A percentile compares a stretch with the other conserved stretches of the same genome.
Conservation (phyloP, 169 alveolate genomes). For the Cryptosporidium bovis region DNA sequence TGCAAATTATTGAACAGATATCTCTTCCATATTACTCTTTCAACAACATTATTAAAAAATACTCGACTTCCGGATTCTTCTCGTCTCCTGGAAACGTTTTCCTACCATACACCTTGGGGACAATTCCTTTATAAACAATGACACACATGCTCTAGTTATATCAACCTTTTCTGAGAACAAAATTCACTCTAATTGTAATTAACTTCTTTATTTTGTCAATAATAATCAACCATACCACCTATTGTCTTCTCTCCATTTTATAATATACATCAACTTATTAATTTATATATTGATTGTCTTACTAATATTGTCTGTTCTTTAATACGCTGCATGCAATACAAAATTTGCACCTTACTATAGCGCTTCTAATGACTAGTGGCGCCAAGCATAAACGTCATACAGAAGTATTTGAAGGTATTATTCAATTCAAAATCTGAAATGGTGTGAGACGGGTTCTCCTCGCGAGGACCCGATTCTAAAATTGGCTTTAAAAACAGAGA, state of each 20-base stretch:
- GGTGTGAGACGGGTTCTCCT: conserved; percentile 8
- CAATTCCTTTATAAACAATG: conserved; percentile 12
- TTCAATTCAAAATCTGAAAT: conserved; percentile 13
- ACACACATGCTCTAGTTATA: no score
- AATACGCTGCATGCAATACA: not conserved
- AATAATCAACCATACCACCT: no score
- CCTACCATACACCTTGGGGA: conserved; percentile 49
- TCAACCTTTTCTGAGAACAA: no score
- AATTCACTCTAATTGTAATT: no score
- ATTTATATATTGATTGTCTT: not conserved
- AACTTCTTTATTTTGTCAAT: no score
- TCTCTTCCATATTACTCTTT: conserved; percentile 37
- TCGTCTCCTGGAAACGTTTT: conserved; percentile 69
- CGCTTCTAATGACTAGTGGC: not conserved
- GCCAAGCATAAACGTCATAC: conserved; percentile 33
- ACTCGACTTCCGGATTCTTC: conserved; percentile 58
- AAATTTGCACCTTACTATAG: not conserved
- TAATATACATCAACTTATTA: no score
- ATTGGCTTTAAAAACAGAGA: conserved; percentile 76
- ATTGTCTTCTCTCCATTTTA: no score
- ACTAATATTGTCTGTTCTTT: no score
- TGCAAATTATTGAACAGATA: conserved; percentile 51
- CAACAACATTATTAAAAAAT: conserved; percentile 18
- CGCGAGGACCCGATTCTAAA: conserved; percentile 70
- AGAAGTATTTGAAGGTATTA: conserved; percentile 19